Evolutionary conservation across 495 filamentous ascomycete genomes (phyloP), one percentile per base, ranked within the genome.

Genomic region (Lichenothelia convexa): DNA sequence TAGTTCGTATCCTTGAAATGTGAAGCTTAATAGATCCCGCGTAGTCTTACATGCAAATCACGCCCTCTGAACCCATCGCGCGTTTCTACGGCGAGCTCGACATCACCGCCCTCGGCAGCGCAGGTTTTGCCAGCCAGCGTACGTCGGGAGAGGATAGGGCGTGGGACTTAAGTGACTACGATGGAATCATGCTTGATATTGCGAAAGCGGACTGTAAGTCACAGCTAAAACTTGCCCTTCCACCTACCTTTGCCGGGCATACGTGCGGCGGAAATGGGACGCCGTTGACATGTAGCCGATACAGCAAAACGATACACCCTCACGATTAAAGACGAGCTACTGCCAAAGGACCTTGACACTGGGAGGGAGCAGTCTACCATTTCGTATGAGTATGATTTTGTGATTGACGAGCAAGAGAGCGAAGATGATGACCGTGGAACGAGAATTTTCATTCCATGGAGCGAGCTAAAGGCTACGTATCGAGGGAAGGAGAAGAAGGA

Each of bases 71-170:
- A 3, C 36, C 53, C 4, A 43, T 41, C 16, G 65, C 63, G 0
- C 42, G 48, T 1, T 87, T 92, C 54, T 51, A 65, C 30, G 84
- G 83, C 7, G 56, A 57, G 13, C 68, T 91, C 4, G 79, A 86
- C 51, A 78, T 75, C 32, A 62, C 58, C n/a, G 71, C 74, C 0
- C 70, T 91, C 0, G 79, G 79, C 9, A 80, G 80, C 7, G 81
- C 84, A 1, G 84, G 82, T 3, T 92, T 91, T 49, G 81, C 83
- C 1, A 75, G 69, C 0, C 80, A 86, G 44, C 69, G 77, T 18
- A 80, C 80, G 8, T 36, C 45, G 32, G 43, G 42, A 12, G 48
- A 54, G 15, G 41, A 54, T 30, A 30, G 19, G 9, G 35, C 42
- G 18, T 61, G 54, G 51, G 48, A 64, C 33, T 48, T 60, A 2